Evolutionary conservation across 1,139 yeast genomes (phyloP), one percentile per base, ranked within the genome.

Genomic region (Suhomyces bolitotheri): DNA sequence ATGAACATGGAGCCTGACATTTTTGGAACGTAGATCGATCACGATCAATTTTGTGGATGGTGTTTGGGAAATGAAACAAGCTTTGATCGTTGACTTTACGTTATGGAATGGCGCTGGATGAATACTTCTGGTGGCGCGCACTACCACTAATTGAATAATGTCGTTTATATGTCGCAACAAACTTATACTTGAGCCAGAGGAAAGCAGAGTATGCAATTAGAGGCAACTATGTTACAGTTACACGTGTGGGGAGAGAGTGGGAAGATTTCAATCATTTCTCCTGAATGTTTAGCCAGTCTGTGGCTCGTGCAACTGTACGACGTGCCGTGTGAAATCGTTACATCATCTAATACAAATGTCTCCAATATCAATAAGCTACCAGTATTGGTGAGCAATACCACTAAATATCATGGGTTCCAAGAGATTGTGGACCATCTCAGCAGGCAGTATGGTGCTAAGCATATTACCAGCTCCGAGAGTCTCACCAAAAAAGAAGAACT

Each of bases 291-390:
- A 16, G 75, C 75, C 0, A 37, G 58, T 19, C 54, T 58, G 3
- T 69, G 73, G 74, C 39, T 67, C 11, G 49, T 64, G 3, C 40
- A 25, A 16, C 11, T 30, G 7, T 13, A 19, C 14, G 22, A 25
- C 9, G 31, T 35, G n/a, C 16, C 28, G 4, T 44, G 25, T 26
- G 56, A 57, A 25, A 59, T 82, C 3, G 66, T 78, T 2, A 66
- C 79, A 3, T 77, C 84, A 8, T 73, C 78, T 33, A 80, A 82
- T 51, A 73, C 82, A n/a, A 73, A 76, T 46, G 42, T 79, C 12
- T 73, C 88, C 1, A 64, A 65, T 10, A 64, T 66, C 9, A 74
- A 74, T 3, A 64, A 62, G 32, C 60, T 87, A 22, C 96, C 96
- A 0, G 66, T 77, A 3, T 58, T 85, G 31, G 51, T 62, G 7